Conservation (phyloP, 495 filamentous ascomycete species). For the Parathielavia hyrcaniae region DNA sequence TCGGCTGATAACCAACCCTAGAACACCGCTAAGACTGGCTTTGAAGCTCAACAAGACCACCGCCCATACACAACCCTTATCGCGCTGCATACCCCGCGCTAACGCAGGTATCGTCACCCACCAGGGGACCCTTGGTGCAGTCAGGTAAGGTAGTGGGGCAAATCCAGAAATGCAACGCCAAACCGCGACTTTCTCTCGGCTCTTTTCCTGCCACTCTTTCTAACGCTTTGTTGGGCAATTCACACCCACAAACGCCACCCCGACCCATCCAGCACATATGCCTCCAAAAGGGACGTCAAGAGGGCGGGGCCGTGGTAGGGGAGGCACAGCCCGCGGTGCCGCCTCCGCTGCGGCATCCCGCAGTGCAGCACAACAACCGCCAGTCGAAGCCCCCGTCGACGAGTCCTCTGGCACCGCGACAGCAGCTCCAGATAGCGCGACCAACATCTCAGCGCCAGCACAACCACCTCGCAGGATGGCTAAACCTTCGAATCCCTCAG, state of each 20-base stretch:
- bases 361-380: neutral
- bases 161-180: conserved; percentile 13
- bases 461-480: conserved; percentile 1
- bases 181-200: conserved; percentile 8
- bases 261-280: conserved; percentile 5
- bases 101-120: conserved; percentile 7
- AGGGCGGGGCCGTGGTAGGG: conserved; percentile 19
- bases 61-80: conserved; percentile 12
- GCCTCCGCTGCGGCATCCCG: conserved; percentile 10
- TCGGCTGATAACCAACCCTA: neutral
- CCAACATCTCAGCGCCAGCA: conserved; percentile 5
- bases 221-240: neutral
- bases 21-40: neutral
- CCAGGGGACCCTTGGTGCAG: conserved; percentile 2
- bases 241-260: neutral
- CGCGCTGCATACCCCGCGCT: conserved; percentile 6
- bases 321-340: conserved; percentile 16
- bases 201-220: neutral
- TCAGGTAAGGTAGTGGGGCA: conserved; percentile 8
- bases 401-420: conserved; percentile 1
- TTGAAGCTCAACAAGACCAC: neutral
- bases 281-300: conserved; percentile 15
- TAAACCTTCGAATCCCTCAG: neutral
- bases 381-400: neutral
- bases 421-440: neutral